phyloP scores from a whole-genome alignment of 352 stramenopile species.

The Nothophytophthora sp. region DNA sequence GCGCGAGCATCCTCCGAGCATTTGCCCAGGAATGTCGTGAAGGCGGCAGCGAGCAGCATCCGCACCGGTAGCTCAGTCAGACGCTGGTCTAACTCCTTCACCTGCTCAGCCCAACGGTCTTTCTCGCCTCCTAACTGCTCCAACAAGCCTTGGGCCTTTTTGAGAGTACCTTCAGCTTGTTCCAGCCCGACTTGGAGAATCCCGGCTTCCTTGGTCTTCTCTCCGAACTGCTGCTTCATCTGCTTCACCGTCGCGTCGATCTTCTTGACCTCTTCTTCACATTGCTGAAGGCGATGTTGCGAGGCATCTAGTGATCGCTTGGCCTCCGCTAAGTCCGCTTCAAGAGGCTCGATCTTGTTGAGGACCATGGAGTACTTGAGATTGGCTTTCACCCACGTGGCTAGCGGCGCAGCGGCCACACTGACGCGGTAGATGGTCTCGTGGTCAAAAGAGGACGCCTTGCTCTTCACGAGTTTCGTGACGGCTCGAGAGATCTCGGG shows the following conservation, averaged over 20 bases:
- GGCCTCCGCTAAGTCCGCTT: constrained; percentile 90
- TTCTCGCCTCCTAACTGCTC: constrained; percentile 93
- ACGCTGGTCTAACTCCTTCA: constrained; percentile 78
- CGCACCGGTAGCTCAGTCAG: constrained; percentile 86
- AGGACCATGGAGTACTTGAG: constrained; percentile 95
- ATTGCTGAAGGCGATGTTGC: constrained; percentile 86
- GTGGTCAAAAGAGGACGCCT: constrained; percentile 93
- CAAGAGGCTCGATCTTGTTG: constrained; percentile 94
- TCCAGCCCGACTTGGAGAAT: constrained; percentile 88
- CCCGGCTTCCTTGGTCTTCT: constrained; percentile 94
- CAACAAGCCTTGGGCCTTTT: constrained; percentile 91
- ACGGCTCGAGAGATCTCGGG: constrained; percentile 91
- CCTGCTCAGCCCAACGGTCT: constrained; percentile 90
- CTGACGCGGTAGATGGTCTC: constrained; percentile 94
- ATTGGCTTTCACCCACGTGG: constrained; percentile 96
- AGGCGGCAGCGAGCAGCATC: constrained; percentile 92
- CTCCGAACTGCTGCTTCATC: constrained; percentile 93
- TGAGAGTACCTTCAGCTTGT: constrained; percentile 87
- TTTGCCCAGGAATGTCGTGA: constrained; percentile 94
- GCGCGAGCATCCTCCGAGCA: constrained; percentile 88
- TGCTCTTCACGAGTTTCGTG: constrained; percentile 92
- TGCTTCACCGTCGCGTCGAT: constrained; percentile 89
- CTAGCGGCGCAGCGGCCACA: constrained; percentile 93
- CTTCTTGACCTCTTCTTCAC: constrained; percentile 90
- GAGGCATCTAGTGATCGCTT: constrained; percentile 86